Base-by-base conservation (phyloP, 306 rosid genomes). In the Glycine latifolia region DNA sequence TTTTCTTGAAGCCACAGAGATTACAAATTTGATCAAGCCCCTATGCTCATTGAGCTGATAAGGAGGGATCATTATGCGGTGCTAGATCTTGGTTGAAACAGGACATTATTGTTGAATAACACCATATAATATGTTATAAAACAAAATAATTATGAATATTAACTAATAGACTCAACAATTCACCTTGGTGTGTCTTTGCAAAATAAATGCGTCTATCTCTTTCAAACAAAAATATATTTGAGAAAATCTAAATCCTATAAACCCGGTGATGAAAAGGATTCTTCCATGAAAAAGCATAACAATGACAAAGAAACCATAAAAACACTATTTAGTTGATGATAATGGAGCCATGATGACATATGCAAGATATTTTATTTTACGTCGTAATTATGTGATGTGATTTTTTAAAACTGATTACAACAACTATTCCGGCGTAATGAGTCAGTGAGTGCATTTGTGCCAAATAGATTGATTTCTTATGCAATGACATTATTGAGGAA, bases 181-280 rank as follows among this genome's bases (percentile, higher is more conserved):
- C 37, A 15, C 44, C 8, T 67, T 43, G 35, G 53, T 67, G 20
- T 11, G 20, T 50, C 46, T 13, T 26, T 50, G 76, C 47, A 50
- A 52, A 20, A 70, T 70, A 20, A 26, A 72, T 13, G 60, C 9
- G 7, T 16, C 7, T 70, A 47, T 49, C 60, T 50, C 58, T 26
- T 16, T 53, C 49, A 35, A 71, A 31, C 43, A 71, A n/a, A 16
- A 71, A 12, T 33, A 52, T n/a, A 72, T 72, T 13, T 35, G 15
- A 54, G 66, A 37, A 52, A 54, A 53, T 73, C 66, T n/a, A 73
- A 73, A 73, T 39, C 66, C 66, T 43, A 54, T 54, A 37, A 37
- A 33, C 4, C 48, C 7, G 61, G 77, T 3, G 47, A 31, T 13
- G 76, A 71, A 50, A 71, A 8, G 37, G 73, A 68, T 68, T 44